Percentiles rank a stretch among this genome's conserved stretches.
phyloP scores from a whole-genome alignment of 2,329 filamentous ascomycete species.

The Lachnellula suecica region DNA sequence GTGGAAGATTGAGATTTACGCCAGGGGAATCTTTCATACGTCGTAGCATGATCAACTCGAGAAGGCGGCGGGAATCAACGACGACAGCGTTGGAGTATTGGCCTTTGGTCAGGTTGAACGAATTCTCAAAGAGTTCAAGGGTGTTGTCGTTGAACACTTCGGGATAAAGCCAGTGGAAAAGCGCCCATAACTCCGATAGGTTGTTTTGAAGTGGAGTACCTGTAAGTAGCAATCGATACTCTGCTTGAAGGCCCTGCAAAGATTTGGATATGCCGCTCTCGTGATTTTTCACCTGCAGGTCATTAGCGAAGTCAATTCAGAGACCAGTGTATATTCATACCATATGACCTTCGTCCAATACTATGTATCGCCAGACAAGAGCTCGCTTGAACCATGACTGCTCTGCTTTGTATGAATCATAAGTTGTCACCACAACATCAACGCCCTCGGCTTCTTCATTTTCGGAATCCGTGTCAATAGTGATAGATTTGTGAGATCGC shows the following conservation, averaged over 20 bases:
- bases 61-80: conserved; percentile 48
- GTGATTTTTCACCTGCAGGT: conserved; percentile 39
- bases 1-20: conserved; percentile 53
- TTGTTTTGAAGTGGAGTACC: conserved; percentile 60
- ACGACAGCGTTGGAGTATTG: conserved; percentile 52
- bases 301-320: not conserved
- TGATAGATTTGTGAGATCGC: conserved; percentile 18
- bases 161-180: conserved; percentile 57
- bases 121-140: conserved; percentile 48
- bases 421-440: conserved; percentile 49
- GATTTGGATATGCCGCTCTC: conserved; percentile 31
- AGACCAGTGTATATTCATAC: conserved; percentile 32
- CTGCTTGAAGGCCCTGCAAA: conserved; percentile 34
- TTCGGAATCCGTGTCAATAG: conserved; percentile 28
- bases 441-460: conserved; percentile 30
- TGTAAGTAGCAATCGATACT: conserved; percentile 36
- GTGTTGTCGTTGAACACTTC: conserved; percentile 55
- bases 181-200: conserved; percentile 54
- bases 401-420: conserved; percentile 46
- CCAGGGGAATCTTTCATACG: conserved; percentile 55
- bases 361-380: conserved; percentile 51
- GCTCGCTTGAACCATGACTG: conserved; percentile 48
- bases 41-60: conserved; percentile 58
- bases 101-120: conserved; percentile 55
- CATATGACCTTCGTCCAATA: conserved; percentile 53